Evolutionary conservation across 345 rosid species (phyloP), one percentile per base, ranked within the genome.

Genomic region (Boechera stricta): DNA sequence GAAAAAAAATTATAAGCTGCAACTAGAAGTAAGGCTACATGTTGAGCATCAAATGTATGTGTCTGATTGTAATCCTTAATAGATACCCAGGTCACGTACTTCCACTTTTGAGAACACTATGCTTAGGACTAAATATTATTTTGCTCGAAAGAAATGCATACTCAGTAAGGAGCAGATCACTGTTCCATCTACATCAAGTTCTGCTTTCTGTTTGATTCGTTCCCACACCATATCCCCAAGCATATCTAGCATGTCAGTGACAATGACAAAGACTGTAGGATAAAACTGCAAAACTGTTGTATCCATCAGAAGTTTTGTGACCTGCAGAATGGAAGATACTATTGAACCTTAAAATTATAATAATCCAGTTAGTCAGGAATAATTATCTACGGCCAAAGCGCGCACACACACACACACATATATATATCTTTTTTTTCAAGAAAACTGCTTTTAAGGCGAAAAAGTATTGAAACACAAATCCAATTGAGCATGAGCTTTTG

Each of bases 191-290:
- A 84, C 92, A 73, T 89, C 77, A 78, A 78, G 72, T 84, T 91
- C 94, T 83, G 94, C 96, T 87, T 86, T 94, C 77, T 83, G 86
- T 82, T 79, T 86, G 78, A 94, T 84, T 69, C 97, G 93, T 69
- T 90, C 84, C 98, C 98, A 91, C 68, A 94, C 97, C 91, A 94
- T 74, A 81, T 89, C 88, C 59, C 98, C 98, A 62, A 94, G 90
- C 88, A 87, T 87, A 82, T 94, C 96, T 78, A 94, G 74, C 76
- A 91, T 79, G 72, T 94, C 97, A 13, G 93, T 86, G 62, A 85
- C 94, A 73, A 89, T 87, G 79, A 90, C 93, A 77, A 94, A 94
- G 68, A 91, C 80, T 31, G 96, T 91, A 73, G 98, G 98, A 85
- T 91, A 94, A 85, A 94, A 94, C 69, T 88, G 89, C 55, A 81